Base-by-base conservation (phyloP, 805 yeast genomes). In the Candida qinlingensis region DNA sequence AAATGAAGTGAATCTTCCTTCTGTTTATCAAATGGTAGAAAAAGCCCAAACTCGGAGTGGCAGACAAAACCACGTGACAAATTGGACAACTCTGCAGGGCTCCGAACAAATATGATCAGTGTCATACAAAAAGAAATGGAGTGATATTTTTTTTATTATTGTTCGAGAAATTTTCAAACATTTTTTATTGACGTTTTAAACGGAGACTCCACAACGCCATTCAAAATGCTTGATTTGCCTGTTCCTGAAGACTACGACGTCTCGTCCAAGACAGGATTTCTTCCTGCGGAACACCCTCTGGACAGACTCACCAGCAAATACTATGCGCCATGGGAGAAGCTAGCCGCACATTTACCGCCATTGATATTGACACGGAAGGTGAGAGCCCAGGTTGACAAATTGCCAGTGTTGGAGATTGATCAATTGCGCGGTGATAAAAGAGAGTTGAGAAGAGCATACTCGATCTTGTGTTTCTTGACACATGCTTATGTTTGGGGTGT, bases 401-500 rank as follows among this genome's bases (percentile, higher is more conserved):
- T 91, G 58, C 87, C 90, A 1, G 49, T 74, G 3, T 71, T 92
- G 39, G 62, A 75, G 3, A 74, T 79, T 2, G 63, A 73, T 5
- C 68, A 85, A 35, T 52, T 63, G 27, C 42, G 50, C 8, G 50
- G 49, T 1, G 60, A 72, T 5, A 75, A 69, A 38, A 70, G 71
- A 9, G 83, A 87, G 55, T 73, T 75, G 61, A 76, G 96, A 62
- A 75, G 97, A 57, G 97, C 97, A 0, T 87, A 87, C 65, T 81
- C 86, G 13, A 70, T 89, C 3, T 71, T 91, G 30, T 83, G 92
- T 10, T 91, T 90, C 59, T 65, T 92, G 41, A 77, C 89, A 3
- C 96, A 91, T 65, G 96, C 94, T 1, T 91, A 91, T 62, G 82
- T 91, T 27, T 91, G 98, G 98, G 85, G 88, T 2, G 79, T 79